Base-by-base conservation (phyloP, 1,284 basidiomycete genomes). In the Pisolithus thermaeus region DNA sequence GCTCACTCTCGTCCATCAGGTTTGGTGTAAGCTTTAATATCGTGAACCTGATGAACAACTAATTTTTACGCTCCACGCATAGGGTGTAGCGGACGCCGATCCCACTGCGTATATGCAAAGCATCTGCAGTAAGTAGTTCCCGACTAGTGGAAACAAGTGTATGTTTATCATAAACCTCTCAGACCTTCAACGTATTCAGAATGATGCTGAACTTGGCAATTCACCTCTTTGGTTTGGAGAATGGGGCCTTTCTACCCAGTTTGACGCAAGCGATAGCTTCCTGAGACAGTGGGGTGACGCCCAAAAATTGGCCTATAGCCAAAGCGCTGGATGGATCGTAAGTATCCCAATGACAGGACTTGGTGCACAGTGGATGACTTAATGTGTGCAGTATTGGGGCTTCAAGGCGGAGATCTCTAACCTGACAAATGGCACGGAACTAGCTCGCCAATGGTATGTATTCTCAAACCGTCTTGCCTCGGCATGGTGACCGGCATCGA, bases 201-300 rank as follows among this genome's bases (percentile, higher is more conserved):
- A 49, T 1, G 77, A 78, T 47, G 68, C 68, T 0, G 68, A 67
- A 0, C 32, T 72, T 0, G 64, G 68, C 7, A 61, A 80, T 56
- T 59, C 62, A 2, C 77, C 77, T 5, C 63, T 73, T 39, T 69
- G 69, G 65, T 73, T 73, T 47, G 73, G 73, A 67, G 86, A 90
- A 73, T 90, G 87, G 85, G 77, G 77, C 8, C 71, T 90, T 18
- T 67, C 84, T 2, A 87, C 85, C 1, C 75, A 87, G 55, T 90
- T 87, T 65, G 56, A 68, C 27, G 79, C 84, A 2, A 78, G 80
- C 1, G 76, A 87, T 48, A 74, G 64, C 1, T 89, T 89, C 72
- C 65, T 88, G 36, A 57, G 52, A 47, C 69, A 83, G 58, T 89
- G 85, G 86, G 87, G 84, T n/a, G 87, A 90, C 59, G 84, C 88